These are phyloP conservation scores for Murraya paniculata DNA, from an alignment of 345 rosid genomes.

Conservation along the genomic window DNA sequence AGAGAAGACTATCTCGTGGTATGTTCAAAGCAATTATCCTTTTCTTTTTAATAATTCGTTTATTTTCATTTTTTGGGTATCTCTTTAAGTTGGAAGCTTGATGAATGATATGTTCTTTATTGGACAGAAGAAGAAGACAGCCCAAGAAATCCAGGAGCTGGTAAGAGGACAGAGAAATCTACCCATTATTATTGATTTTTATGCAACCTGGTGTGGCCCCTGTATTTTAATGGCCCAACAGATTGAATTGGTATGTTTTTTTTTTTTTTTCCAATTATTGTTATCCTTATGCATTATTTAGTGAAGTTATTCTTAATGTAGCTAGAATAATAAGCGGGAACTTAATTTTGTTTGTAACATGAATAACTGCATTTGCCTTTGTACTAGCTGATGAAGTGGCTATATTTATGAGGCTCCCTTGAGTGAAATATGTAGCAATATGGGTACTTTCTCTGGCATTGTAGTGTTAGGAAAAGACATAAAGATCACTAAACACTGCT, in stretches of 20 bases:
- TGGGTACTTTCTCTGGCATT: background rate
- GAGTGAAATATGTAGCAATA: background rate
- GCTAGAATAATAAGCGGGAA: background rate
- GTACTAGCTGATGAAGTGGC: background rate
- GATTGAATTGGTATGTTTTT: conserved; percentile 71
- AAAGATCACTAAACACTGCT: background rate
- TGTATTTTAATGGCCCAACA: conserved; percentile 92
- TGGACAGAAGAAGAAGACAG: conserved; percentile 65
- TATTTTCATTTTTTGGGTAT: background rate
- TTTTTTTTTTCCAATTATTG: background rate
- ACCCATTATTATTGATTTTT: conserved; percentile 82
- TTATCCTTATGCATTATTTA: background rate
- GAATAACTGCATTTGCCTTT: too few relatives aligned
- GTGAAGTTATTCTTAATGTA: background rate
- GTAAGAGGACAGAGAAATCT: conserved; percentile 77
- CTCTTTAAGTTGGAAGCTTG: conserved; percentile 10
- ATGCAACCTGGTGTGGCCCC: conserved; percentile 98
- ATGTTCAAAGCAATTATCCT: conserved; percentile 6
- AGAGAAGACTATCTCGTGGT: conserved; percentile 94
- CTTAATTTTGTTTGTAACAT: too few relatives aligned
- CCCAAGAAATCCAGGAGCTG: conserved; percentile 75
- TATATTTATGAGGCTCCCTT: background rate
- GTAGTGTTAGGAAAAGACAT: background rate
- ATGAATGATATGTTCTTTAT: background rate
- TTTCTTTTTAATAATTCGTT: background rate